A percentile compares a stretch with the other conserved stretches of the same genome.
Conservation (phyloP, 345 rosid genomes). For the Murraya koenigii region DNA sequence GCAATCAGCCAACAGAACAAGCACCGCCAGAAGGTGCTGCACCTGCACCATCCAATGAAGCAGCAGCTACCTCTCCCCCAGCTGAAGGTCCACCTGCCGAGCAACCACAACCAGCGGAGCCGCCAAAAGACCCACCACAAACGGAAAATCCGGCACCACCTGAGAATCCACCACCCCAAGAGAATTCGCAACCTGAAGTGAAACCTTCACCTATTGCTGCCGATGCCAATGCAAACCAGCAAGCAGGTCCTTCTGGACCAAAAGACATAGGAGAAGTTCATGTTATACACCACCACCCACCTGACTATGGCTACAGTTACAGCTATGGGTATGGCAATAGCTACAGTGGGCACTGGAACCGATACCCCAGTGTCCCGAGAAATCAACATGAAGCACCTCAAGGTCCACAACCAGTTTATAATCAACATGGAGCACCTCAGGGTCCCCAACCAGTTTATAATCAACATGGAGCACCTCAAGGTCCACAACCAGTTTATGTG, state of each 20-base stretch:
- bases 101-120: constrained; percentile 38
- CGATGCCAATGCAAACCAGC: constrained; percentile 32
- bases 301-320: constrained; percentile 38
- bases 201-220: constrained; percentile 23
- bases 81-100: constrained; percentile 45
- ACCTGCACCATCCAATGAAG: constrained; percentile 26
- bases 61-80: constrained; percentile 29
- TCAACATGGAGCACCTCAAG: background rate
- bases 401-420: too few relatives aligned
- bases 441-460: too few relatives aligned
- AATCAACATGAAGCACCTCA: constrained; percentile 20
- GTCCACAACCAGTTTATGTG: constrained; percentile 25
- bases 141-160: constrained; percentile 32
- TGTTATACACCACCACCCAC: constrained; percentile 47
- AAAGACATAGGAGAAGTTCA: constrained; percentile 56
- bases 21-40: constrained; percentile 30
- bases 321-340: constrained; percentile 16
- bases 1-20: constrained; percentile 40
- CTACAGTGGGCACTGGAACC: constrained; percentile 30
- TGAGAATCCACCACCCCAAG: constrained; percentile 31
- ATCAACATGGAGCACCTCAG: background rate
- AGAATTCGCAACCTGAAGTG: constrained; percentile 17
- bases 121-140: constrained; percentile 37
- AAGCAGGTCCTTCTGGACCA: constrained; percentile 24
- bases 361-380: constrained; percentile 23